Base-by-base conservation (phyloP, 352 stramenopile genomes). In the Discostella stelligera region DNA sequence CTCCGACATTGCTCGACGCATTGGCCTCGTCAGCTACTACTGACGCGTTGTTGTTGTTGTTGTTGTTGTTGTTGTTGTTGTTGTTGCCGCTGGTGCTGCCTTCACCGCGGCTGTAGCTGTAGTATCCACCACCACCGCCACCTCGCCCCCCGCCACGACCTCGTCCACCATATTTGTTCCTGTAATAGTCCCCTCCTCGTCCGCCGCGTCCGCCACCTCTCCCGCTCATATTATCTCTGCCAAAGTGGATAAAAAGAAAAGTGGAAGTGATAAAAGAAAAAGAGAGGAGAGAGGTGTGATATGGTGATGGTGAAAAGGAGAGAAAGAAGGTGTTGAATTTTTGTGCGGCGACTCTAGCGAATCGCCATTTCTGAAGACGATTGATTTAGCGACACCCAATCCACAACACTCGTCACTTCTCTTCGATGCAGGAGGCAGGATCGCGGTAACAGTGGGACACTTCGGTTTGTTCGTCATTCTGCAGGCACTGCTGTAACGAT, bases 151-250 rank as follows among this genome's bases (percentile, higher is more conserved):
- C 58, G 53, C 75, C 69, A 58, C 74, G 59, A 67, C 74, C 74
- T 49, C 74, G 55, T 16, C 74, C 66, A 20, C 73, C 59, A 48
- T 71, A 71, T 50, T 77, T 68, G 52, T 77, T 75, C 56, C 61
- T 77, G 67, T 67, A 66, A 32, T 70, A 73, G 23, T 80, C 61
- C 7, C 61, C 25, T 62, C 74, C 60, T 56, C 79, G 37, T 20
- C 71, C 77, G 37, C 71, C 48, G 48, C 62, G 54, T 66, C 73
- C 66, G 60, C 73, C 56, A 58, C 63, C 49, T 64, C 70, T 58
- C 44, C 60, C 63, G 50, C 74, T 73, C 65, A 77, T 81, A 18
- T 30, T 70, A 53, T 18, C 13, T 8, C 13, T 8, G 46, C 46
- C 13, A 52, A 20, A 20, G 2, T 16, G 18, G 46, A 52, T 20